Evolutionary conservation across 495 filamentous ascomycete genomes (phyloP).

Genomic region (Talaromyces borbonicus): DNA sequence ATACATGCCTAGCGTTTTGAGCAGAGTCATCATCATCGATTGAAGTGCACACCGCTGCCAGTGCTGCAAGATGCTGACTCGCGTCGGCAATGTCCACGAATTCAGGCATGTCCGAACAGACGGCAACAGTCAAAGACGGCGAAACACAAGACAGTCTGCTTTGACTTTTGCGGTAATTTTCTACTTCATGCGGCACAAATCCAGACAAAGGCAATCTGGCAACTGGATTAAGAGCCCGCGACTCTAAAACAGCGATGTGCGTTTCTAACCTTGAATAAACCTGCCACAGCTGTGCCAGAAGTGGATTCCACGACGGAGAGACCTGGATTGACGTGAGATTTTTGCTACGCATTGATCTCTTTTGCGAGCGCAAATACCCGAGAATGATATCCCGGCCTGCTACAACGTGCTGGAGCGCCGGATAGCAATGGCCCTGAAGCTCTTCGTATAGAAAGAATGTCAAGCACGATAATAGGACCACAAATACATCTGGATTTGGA

Average conservation of each 20-base stretch:
- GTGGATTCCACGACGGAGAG: neutral
- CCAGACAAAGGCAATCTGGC: neutral
- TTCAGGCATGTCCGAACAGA: neutral
- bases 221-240: neutral
- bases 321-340: neutral
- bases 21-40: neutral
- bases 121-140: neutral
- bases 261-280: neutral
- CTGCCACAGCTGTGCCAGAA: conserved; percentile 3
- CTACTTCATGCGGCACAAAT: neutral
- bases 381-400: neutral
- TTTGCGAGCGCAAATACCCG: neutral
- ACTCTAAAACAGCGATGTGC: neutral
- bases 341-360: neutral
- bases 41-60: neutral
- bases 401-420: conserved; percentile 1
- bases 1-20: neutral
- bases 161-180: neutral
- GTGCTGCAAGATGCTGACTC: neutral
- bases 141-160: neutral
- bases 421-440: conserved; percentile 3
- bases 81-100: neutral
- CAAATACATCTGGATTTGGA: neutral
- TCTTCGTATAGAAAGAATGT: conserved; percentile 3
- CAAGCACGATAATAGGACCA: conserved; percentile 3